Evolutionary conservation across 371 early-diverging fungal genomes (phyloP), one percentile per base, ranked within the genome.

Genomic region (Phascolomyces articulosus): DNA sequence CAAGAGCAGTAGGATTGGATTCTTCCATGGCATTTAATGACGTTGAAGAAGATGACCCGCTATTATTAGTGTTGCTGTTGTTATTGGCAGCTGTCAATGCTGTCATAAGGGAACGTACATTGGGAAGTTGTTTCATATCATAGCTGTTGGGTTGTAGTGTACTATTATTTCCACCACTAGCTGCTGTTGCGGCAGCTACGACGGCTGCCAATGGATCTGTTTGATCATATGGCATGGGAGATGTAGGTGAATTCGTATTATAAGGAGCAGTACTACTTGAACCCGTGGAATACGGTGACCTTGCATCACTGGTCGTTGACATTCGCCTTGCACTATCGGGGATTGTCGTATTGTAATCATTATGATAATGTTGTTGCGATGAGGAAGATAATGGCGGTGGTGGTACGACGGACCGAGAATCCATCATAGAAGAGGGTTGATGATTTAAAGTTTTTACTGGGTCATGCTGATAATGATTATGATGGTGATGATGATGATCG

Each of bases 81-180:
- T 47, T 38, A 31, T 28, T 58, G 49, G 29, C 29, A 55, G 20
- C 60, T 18, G 40, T 44, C 47, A 59, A 59, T 18, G 44, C 60
- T 13, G 27, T 40, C 44, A 59, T 59, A 26, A 59, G 24, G 1
- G 60, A 8, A 10, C 48, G 40, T 11, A 59, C 27, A 27, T 59
- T 40, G 8, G 60, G 60, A 26, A 59, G 47, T 16, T 59, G 60
- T 47, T 59, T 51, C 23, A 51, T 24, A 51, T 51, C 51, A 51
- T 51, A 51, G 15, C 15, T 24, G 23, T 51, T 51, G 4, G 21
- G 8, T 51, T 4, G 6, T 44, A 44, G 4, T 44, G 44, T 18
- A 16, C 16, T 44, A 16, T n/a, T 44, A 11, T 11, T 34, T 9
- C 34, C 34, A 1, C 34, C 34, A 11, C 34, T 34, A 34, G 34